Evolutionary conservation across 805 yeast species (phyloP).

Genomic region (Saccharomycopsis capsularis): DNA sequence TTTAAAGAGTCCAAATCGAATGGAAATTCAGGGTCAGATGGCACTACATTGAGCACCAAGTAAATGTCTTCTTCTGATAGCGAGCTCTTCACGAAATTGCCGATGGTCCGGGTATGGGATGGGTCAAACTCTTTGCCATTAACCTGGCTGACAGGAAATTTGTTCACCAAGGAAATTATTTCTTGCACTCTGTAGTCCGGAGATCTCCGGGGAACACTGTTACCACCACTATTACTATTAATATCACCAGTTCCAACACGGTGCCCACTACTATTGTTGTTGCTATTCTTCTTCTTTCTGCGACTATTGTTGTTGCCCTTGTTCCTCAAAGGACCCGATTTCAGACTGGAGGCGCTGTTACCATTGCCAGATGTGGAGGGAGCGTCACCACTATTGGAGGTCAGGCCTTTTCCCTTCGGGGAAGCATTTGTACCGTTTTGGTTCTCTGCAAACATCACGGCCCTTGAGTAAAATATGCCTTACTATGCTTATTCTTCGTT

Average conservation of each 20-base stretch:
- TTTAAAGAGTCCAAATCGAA: slow-evolving; percentile 51
- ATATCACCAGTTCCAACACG: too few species aligned
- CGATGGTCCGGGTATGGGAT: slow-evolving; percentile 1
- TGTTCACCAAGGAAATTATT: slow-evolving; percentile 6
- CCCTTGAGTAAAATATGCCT: too few species aligned
- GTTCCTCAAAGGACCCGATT: too few species aligned
- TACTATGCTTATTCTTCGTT: too few species aligned
- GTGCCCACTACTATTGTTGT: background rate
- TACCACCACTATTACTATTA: background rate
- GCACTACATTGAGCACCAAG: slow-evolving; percentile 40
- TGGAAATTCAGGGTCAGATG: slow-evolving; percentile 71
- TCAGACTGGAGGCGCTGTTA: background rate
- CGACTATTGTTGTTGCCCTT: background rate
- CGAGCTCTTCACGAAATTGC: slow-evolving; percentile 1
- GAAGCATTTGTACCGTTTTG: background rate
- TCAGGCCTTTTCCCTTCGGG: background rate
- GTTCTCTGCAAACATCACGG: too few species aligned
- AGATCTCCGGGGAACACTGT: background rate
- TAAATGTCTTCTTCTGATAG: slow-evolving; percentile 28
- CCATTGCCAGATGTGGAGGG: too few species aligned
- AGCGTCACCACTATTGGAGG: background rate
- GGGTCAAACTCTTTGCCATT: slow-evolving; percentile 10
- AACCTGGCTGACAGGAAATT: slow-evolving; percentile 7
- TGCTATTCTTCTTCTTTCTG: background rate
- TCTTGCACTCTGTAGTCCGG: slow-evolving; percentile 3